Conservation (phyloP, 805 yeast genomes). For the Grigorovia transvaalensis region DNA sequence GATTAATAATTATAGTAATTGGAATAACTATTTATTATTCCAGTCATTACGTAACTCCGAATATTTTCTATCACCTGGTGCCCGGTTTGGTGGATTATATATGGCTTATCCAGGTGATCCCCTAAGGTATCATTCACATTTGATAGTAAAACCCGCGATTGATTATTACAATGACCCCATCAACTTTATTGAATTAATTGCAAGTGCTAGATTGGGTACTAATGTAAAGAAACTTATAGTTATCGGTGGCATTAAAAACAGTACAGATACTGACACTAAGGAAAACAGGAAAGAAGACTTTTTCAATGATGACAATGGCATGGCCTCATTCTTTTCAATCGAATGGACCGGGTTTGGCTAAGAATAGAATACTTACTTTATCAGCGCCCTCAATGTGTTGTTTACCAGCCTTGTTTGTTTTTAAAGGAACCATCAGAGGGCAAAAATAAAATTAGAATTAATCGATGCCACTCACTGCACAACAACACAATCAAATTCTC, state of each 20-base stretch:
- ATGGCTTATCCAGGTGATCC: constrained; percentile 96
- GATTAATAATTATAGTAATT: constrained; percentile 3
- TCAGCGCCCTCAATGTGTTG: too few species aligned
- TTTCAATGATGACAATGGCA: constrained; percentile 10
- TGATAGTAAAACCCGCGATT: constrained; percentile 45
- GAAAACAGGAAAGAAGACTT: constrained; percentile 1
- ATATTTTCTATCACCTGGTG: constrained; percentile 66
- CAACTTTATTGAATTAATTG: constrained; percentile 49
- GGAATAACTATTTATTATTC: constrained; percentile 29
- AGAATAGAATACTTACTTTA: background rate
- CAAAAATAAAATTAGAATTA: too few species aligned
- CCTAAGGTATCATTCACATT: constrained; percentile 77
- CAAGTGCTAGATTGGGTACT: constrained; percentile 88
- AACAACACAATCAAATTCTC: too few species aligned
- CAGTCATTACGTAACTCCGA: constrained; percentile 28
- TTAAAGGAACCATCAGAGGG: too few species aligned
- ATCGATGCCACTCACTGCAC: too few species aligned
- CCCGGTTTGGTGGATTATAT: constrained; percentile 82
- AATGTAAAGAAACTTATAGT: constrained; percentile 84
- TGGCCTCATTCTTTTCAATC: constrained; percentile 49
- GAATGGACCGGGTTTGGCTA: constrained; percentile 98
- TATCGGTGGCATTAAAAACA: constrained; percentile 32
- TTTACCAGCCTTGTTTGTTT: too few species aligned
- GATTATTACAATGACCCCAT: constrained; percentile 38
- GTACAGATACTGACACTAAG: too few species aligned